A percentile compares a stretch with the other conserved stretches of the same genome.
Evolutionary conservation across 106 monocot genomes (phyloP).

Genomic region (Acorus calamus): DNA sequence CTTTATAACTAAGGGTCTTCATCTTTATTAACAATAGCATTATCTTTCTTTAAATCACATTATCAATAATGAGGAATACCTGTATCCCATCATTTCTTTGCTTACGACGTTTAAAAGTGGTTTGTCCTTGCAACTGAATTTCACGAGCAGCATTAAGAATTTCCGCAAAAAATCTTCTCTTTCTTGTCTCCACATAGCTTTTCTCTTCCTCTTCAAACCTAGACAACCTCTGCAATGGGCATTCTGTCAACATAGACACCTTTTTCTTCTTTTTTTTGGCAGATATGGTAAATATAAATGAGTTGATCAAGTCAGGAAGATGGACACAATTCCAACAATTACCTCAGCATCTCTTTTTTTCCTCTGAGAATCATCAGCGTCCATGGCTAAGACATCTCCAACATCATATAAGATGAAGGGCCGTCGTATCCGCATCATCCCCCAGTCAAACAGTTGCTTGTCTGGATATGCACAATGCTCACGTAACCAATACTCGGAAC

Average conservation of each 20-base stretch:
- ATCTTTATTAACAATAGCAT: too few species aligned
- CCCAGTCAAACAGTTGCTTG: slow-evolving; percentile 89
- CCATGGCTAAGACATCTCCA: slow-evolving; percentile 67
- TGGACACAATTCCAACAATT: background rate
- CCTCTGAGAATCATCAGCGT: slow-evolving; percentile 78
- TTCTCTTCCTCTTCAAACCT: slow-evolving; percentile 93
- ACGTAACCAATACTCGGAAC: slow-evolving; percentile 61
- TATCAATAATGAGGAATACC: slow-evolving; percentile 19
- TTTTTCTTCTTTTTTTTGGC: too few species aligned
- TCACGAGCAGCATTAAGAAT: slow-evolving; percentile 90
- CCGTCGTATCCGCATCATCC: slow-evolving; percentile 72
- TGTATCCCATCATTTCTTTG: slow-evolving; percentile 90
- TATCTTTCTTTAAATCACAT: too few species aligned
- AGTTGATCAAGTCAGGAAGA: background rate
- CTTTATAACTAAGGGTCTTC: too few species aligned
- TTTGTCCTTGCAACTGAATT: slow-evolving; percentile 72
- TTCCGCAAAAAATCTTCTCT: slow-evolving; percentile 92
- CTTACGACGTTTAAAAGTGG: slow-evolving; percentile 63
- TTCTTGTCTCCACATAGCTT: slow-evolving; percentile 52
- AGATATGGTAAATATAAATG: too few species aligned
- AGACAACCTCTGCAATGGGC: slow-evolving; percentile 50
- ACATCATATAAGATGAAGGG: slow-evolving; percentile 80
- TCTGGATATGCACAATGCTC: slow-evolving; percentile 71
- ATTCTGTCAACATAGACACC: too few species aligned
- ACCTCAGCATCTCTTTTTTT: slow-evolving; percentile 95